Base-by-base conservation (phyloP, 2,329 filamentous ascomycete species). In the Ascocoryne sarcoides region DNA sequence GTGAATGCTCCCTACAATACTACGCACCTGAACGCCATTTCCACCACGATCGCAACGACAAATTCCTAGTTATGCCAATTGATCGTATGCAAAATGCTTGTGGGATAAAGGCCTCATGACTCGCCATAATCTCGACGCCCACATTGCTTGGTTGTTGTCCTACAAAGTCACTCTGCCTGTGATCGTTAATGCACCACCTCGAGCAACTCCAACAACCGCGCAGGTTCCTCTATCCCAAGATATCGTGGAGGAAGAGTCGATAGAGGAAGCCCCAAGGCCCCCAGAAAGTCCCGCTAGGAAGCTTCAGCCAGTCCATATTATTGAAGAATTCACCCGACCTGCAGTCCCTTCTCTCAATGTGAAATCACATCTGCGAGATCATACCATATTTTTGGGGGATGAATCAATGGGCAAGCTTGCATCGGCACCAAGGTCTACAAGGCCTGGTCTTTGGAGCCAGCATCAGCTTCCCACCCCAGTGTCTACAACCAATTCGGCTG, bases 121-220 rank as follows among this genome's bases (percentile, higher is more conserved):
- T 58, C 51, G 53, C 44, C 50, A 60, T 49, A 60, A 60, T 49
- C 53, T 60, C 31, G 47, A 51, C 45, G 40, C 31, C 49, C 58
- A 60, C 38, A 54, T 60, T 44, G 52, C 55, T 42, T 60, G 58
- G 58, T 53, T 60, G 39, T 49, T 59, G 37, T 49, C 51, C 31
- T 46, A 47, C 37, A 43, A 52, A 51, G 48, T 54, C 39, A 48
- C 49, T 51, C 47, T 47, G 26, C 46, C 52, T 19, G 46, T 38
- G 40, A 40, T 38, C 38, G 44, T 44, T 38, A 41, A 44, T 33
- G 39, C 37, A 15, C 42, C 39, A 32, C 21, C 12, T 18, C 29
- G 36, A 17, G 31, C 39, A 17, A 36, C 32, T 42, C 37, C 34
- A 16, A 47, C 29, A 14, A 18, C 37, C 20, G 40, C 36, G 29